Conservation (phyloP, 805 yeast genomes). For the Kregervanrija fluxuum region DNA sequence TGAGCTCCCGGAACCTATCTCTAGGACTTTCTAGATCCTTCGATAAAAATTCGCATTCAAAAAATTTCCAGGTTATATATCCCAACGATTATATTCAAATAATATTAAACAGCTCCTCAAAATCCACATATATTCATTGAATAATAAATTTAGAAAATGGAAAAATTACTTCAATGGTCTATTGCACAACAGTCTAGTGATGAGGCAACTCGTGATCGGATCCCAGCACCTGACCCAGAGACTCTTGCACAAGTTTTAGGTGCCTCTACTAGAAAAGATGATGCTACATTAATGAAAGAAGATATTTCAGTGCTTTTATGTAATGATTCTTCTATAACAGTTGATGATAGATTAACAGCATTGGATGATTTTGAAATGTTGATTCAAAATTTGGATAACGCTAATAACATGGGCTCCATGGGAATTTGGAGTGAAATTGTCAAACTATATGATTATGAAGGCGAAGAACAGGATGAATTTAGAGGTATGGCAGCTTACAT, state of each 20-base stretch:
- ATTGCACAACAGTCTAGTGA: constrained; percentile 70
- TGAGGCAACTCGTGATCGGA: constrained; percentile 53
- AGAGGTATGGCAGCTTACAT: constrained; percentile 41
- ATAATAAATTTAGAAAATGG: constrained; percentile 44
- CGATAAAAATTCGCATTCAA: too few relatives aligned
- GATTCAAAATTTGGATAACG: constrained; percentile 89
- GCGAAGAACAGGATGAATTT: constrained; percentile 39
- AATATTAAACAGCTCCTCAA: too few relatives aligned
- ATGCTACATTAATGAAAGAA: constrained; percentile 80
- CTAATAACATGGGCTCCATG: constrained; percentile 81
- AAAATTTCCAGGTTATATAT: too few relatives aligned
- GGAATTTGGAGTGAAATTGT: constrained; percentile 53
- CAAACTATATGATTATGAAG: constrained; percentile 47
- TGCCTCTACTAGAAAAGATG: constrained; percentile 55
- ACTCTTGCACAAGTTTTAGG: constrained; percentile 73
- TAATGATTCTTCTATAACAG: constrained; percentile 40
- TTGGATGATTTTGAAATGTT: constrained; percentile 90
- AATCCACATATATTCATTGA: too few relatives aligned
- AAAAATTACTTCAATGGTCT: constrained; percentile 89
- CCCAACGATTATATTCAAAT: too few relatives aligned
- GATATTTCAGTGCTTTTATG: constrained; percentile 53
- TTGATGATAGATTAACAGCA: constrained; percentile 65
- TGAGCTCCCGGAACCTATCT: not conserved
- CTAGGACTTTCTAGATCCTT: too few relatives aligned
- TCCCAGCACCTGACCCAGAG: constrained; percentile 75